phyloP scores from a whole-genome alignment of 2,329 filamentous ascomycete genomes.

The Calonectria pseudoreteaudii region DNA sequence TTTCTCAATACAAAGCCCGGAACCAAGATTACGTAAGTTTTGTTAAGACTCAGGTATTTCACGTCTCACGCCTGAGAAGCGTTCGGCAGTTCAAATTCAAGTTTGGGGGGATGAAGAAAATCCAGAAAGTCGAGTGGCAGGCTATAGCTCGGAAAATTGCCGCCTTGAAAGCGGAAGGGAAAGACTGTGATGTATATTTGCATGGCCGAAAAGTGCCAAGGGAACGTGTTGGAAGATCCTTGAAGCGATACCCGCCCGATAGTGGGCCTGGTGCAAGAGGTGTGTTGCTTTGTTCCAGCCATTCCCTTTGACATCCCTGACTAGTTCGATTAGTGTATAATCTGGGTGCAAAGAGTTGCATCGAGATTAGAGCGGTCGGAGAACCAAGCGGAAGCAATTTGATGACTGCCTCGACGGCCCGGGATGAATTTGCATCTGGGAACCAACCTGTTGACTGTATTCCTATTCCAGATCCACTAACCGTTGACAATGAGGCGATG shows the following conservation, averaged over 20 bases:
- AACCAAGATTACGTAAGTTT: not conserved
- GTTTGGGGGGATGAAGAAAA: not conserved
- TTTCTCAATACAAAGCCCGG: not conserved
- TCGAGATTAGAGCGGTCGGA: no score
- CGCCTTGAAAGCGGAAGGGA: not conserved
- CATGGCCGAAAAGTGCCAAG: not conserved
- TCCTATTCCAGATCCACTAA: not conserved
- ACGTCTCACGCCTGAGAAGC: not conserved
- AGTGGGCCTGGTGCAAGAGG: not conserved
- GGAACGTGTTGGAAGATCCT: not conserved
- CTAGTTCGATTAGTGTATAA: not conserved
- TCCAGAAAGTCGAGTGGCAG: not conserved
- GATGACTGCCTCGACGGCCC: not conserved
- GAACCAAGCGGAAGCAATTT: not conserved
- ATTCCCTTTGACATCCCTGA: not conserved
- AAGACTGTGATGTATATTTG: not conserved
- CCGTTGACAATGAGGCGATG: rapidly evolving
- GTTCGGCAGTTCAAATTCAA: not conserved
- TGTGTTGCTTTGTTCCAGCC: not conserved
- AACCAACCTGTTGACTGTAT: not conserved
- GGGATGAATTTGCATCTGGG: not conserved
- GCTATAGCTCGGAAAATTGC: not conserved
- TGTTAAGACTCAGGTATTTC: not conserved
- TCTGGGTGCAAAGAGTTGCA: not conserved
- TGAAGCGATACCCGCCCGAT: not conserved